phyloP scores from a whole-genome alignment of 1,284 basidiomycete genomes.

The Pseudozyma flocculosa region DNA sequence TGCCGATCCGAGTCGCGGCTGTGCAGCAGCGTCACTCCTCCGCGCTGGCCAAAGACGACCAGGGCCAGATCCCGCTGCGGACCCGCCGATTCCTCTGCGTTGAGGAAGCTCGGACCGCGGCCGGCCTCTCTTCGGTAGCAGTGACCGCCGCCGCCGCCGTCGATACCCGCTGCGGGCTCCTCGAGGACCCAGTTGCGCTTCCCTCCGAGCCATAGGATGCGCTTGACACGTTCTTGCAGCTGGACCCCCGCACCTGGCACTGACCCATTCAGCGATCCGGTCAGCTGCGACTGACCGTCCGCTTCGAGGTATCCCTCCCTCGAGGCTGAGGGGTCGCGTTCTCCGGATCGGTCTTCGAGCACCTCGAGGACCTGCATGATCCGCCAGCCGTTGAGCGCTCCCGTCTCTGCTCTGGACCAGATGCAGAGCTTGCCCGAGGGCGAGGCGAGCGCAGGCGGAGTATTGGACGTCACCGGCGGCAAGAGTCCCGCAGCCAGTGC shows the following conservation, averaged over 20 bases:
- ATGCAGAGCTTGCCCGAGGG: conserved; percentile 15
- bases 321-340: too few relatives aligned
- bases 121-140: neutral
- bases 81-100: conserved; percentile 4
- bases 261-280: neutral
- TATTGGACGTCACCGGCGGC: neutral
- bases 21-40: conserved; percentile 21
- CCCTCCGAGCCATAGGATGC: neutral
- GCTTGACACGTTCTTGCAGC: neutral
- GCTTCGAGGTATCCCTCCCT: too few relatives aligned
- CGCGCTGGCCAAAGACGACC: conserved; percentile 23
- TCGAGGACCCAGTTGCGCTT: neutral
- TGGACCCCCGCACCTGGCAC: neutral
- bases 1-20: conserved; percentile 11
- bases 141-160: too few relatives aligned
- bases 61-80: conserved; percentile 21
- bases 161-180: too few relatives aligned
- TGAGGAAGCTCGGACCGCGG: conserved; percentile 13
- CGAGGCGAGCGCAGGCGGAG: neutral
- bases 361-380: conserved; percentile 21
- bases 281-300: too few relatives aligned
- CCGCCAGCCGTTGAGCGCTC: conserved; percentile 31
- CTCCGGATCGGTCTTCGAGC: too few relatives aligned
- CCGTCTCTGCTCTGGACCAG: conserved; percentile 29
- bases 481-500: neutral